Evolutionary conservation across 305 asterid genomes (phyloP), one percentile per base, ranked within the genome.

Genomic region (Rubia tinctorum): DNA sequence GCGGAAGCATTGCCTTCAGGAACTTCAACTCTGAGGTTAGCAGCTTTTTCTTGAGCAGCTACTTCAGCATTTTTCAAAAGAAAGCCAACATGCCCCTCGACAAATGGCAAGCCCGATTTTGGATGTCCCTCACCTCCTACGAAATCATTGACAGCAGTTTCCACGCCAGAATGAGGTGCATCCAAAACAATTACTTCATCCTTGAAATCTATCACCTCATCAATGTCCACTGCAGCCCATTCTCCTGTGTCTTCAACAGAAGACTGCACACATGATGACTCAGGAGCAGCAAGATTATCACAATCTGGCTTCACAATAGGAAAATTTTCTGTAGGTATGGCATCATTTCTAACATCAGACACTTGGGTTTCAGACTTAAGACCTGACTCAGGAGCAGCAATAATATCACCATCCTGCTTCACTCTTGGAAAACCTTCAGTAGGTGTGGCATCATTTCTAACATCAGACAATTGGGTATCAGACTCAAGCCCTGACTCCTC

Each of bases 181-280:
- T 77, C 71, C 76, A 81, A 30, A 70, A 65, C 77, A 34, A 70
- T 43, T 69, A 55, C 72, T 71, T 74, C 84, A 58, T 75, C 81
- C 64, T 79, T 80, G 71, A 79, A 76, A 73, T 75, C 84, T 70
- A 80, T 59, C 58, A 79, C 84, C 66, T 59, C 78, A 72, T 80
- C 85, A 64, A 84, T 77, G 60, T 83, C 85, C 84, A 82, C 78
- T 69, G 47, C 88, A 70, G 43, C 65, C 71, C 73, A 73, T 71
- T 88, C 87, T 72, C 74, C 86, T 47, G 73, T 73, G 69, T 69
- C 92, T 80, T 58, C 72, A 71, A 42, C 81, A 58, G 71, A 62
- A 68, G 82, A 69, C 70, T 69, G 78, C 66, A 71, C 84, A 3
- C 39, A 23, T 45, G 80, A 65, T 37, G 82, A 73, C 61, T 77